Evolutionary conservation across 768 basidiomycete species (phyloP), one percentile per base, ranked within the genome.

Genomic region (Boletellus ananiceps): DNA sequence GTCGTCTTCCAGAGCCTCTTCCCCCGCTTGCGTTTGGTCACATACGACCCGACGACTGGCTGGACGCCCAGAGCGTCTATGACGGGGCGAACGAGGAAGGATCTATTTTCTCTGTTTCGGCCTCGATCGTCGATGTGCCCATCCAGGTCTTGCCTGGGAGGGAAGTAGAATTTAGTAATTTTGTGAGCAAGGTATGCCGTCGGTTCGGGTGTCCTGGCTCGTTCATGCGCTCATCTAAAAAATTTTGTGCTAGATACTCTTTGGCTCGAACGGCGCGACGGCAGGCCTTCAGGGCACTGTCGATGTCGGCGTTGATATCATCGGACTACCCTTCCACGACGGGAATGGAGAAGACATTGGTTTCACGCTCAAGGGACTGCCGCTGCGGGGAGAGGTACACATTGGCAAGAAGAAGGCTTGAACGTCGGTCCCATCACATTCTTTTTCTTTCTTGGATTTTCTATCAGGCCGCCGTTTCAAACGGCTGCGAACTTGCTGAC

Each of bases 81-180:
- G 67, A 71, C 5, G 59, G 69, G 13, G 68, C 68, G 25, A 77
- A 71, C 43, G 76, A 68, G 14, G 76, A 78, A 16, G 85, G 82
- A 5, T 72, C 79, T 1, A 69, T 73, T 4, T 82, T 82, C 54
- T 68, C 70, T 0, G 79, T 93, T 11, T 74, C 76, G 0, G 86
- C 90, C 8, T 74, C 75, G 55, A 77, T 92, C 40, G 73, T 76
- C 2, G 85, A 91, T 56, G 83, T 88, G 11, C 88, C 89, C 12
- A 68, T 93, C 27, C 70, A 88, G 49, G 85, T 92, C 9, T 70
- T 93, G 0, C 87, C 88, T 0, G 88, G 89, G 6, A 77, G 90
- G 37, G 78, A 89, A 64, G 80, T 75, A 52, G 79, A 86, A 58
- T 90, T 93, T 54, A 81, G 84, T 51, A 73, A 75, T 46, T 93